phyloP scores from a whole-genome alignment of 2,329 filamentous ascomycete genomes.

The Colletotrichum tabaci region DNA sequence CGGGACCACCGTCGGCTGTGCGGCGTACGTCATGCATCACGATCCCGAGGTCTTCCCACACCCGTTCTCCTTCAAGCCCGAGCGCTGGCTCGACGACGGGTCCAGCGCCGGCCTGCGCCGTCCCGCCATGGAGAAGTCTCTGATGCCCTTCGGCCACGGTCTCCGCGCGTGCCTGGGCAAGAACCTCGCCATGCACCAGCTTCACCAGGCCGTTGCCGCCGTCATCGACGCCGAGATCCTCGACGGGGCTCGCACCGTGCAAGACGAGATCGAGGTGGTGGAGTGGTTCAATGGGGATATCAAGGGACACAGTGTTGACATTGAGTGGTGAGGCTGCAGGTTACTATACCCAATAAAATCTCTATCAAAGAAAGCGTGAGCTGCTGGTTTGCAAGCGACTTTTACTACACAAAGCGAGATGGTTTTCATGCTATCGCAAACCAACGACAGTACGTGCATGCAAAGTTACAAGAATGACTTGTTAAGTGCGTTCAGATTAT shows the following conservation, averaged over 20 bases:
- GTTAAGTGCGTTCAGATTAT: no score
- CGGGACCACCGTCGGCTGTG: conserved; percentile 61
- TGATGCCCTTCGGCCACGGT: conserved; percentile 65
- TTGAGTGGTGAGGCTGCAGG: background rate
- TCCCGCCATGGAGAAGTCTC: conserved; percentile 50
- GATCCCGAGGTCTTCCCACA: conserved; percentile 59
- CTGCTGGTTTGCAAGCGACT: no score
- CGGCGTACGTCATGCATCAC: conserved; percentile 62
- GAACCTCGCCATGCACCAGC: conserved; percentile 61
- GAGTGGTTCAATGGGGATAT: background rate
- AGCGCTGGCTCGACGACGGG: conserved; percentile 59
- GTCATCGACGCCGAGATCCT: background rate
- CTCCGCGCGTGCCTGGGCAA: conserved; percentile 64
- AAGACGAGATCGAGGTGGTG: background rate
- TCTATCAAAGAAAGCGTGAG: no score
- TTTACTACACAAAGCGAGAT: no score
- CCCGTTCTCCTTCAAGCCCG: conserved; percentile 60
- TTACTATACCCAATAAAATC: no score
- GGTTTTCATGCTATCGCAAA: no score
- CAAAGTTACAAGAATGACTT: no score
- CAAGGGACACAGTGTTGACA: background rate
- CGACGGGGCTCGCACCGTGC: background rate
- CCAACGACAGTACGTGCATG: no score
- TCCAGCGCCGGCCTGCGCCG: background rate
- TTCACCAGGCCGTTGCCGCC: conserved; percentile 52